Evolutionary conservation across 768 basidiomycete species (phyloP).

Genomic region (Boletus sp.): DNA sequence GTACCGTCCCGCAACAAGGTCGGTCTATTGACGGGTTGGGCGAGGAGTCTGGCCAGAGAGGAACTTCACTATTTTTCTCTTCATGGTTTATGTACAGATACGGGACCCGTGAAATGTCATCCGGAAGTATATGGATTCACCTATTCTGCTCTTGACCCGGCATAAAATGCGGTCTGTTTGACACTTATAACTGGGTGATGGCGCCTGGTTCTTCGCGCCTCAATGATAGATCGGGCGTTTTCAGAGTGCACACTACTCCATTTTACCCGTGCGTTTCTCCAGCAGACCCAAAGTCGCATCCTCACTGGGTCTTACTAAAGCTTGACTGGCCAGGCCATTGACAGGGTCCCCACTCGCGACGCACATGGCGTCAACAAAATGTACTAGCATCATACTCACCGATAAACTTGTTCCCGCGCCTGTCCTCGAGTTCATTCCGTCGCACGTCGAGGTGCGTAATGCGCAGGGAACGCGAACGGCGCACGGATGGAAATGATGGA

Average conservation of each 20-base stretch:
- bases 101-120: too few relatives aligned
- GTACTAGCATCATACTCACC: conserved; percentile 85
- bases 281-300: conserved; percentile 56
- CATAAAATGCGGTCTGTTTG: too few relatives aligned
- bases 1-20: neutral
- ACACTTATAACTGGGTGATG: too few relatives aligned
- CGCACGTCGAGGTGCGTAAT: conserved; percentile 70
- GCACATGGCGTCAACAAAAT: conserved; percentile 70
- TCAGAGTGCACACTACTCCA: too few relatives aligned
- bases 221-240: too few relatives aligned
- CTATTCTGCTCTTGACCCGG: neutral
- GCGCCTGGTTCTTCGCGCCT: too few relatives aligned
- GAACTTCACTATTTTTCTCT: too few relatives aligned
- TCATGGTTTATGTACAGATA: neutral
- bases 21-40: neutral
- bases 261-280: conserved; percentile 16
- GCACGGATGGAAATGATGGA: conserved; percentile 96
- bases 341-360: conserved; percentile 90
- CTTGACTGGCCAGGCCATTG: conserved; percentile 87
- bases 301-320: conserved; percentile 90
- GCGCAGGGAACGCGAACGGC: conserved; percentile 92
- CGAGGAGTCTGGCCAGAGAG: too few relatives aligned
- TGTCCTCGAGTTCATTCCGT: conserved; percentile 82
- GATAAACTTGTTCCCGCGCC: conserved; percentile 95
- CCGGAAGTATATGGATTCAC: neutral